Base-by-base conservation (phyloP, 177 flowering plant genomes). In the Vitis hybrid region DNA sequence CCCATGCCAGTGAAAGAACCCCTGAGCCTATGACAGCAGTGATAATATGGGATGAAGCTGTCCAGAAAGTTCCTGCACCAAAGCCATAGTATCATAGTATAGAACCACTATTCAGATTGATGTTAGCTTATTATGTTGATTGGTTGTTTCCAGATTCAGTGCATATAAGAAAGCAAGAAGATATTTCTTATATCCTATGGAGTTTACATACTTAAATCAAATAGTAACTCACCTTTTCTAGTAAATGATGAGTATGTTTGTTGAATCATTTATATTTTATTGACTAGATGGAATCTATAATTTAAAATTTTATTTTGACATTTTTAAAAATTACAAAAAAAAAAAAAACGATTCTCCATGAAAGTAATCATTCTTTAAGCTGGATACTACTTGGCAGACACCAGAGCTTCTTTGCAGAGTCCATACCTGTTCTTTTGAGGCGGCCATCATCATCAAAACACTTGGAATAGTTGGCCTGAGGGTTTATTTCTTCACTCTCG, bases 21-120 rank as follows among this genome's bases (percentile, higher is more conserved):
- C 91, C 91, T 2, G 91, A 88, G 35, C 91, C 91, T 17, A 88
- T 88, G 6, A 88, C 90, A 9, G 91, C 88, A 1, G 91, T 88
- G 19, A 88, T 83, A 11, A 88, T 88, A 66, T 88, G 91, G 10
- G 91, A 69, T 3, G 80, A 64, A 18, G 88, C 87, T 1, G 91
- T 88, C 89, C 88, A 84, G 30, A 82, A 65, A 15, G 71, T 88
- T 5, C 91, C 91, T 88, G 79, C 77, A 70, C 46, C 65, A 32
- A 61, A 40, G 55, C 13, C 56, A 70, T 18, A n/a, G 3, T n/a
- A 24, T 2, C 56, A 70, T 62, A 5, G 30, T 27, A 27, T 27
- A 24, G 24, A 3, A 3, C 30, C 30, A 27, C 30, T 27, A 27
- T 27, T 27, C 30, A 27, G 30, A 27, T 27, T 27, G 30, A 27